Conservation (phyloP, 495 filamentous ascomycete species). For the Peziza echinospora region DNA sequence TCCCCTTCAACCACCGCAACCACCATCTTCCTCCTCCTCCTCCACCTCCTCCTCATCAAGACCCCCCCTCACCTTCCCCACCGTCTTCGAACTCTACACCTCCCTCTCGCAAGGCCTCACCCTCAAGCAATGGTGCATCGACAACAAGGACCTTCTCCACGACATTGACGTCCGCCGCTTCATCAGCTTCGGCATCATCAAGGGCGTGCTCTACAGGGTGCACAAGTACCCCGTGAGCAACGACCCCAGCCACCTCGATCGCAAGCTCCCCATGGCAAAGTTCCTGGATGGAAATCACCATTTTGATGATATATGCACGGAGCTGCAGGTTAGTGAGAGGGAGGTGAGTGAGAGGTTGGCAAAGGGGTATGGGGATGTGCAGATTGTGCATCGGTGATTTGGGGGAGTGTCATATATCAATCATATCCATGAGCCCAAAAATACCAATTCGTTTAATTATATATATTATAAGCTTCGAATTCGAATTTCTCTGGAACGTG, state of each 20-base stretch:
- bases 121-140: constrained; percentile 58
- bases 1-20: constrained; percentile 9
- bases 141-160: constrained; percentile 39
- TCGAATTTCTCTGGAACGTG: too few relatives aligned
- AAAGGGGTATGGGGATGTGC: constrained; percentile 26
- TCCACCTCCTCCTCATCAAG: constrained; percentile 8
- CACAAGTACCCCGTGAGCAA: constrained; percentile 63
- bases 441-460: too few relatives aligned
- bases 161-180: constrained; percentile 74
- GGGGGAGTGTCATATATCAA: too few relatives aligned
- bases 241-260: background rate
- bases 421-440: too few relatives aligned
- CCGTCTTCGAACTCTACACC: constrained; percentile 52
- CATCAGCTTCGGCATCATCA: constrained; percentile 87
- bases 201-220: constrained; percentile 81
- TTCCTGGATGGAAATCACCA: constrained; percentile 47
- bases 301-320: constrained; percentile 57
- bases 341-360: constrained; percentile 30
- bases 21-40: constrained; percentile 5
- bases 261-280: constrained; percentile 21
- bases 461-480: too few relatives aligned
- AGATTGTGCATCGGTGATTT: constrained; percentile 36
- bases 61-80: constrained; percentile 25
- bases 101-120: constrained; percentile 54
- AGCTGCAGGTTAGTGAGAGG: constrained; percentile 35